phyloP scores from a whole-genome alignment of 2,329 filamentous ascomycete genomes.

The Ceratocystis cubensis region DNA sequence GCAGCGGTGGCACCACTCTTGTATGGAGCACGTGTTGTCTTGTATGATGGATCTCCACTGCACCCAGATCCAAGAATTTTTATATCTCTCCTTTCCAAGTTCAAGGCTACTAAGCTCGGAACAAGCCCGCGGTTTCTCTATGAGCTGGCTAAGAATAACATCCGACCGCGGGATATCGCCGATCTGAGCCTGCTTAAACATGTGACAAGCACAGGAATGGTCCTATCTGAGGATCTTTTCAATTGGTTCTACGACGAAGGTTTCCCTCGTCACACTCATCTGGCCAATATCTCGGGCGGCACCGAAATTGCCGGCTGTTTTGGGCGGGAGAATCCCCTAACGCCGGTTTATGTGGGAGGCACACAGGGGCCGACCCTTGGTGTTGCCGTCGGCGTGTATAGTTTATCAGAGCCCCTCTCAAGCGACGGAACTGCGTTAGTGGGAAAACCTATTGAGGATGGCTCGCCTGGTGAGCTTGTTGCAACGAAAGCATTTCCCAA shows the following conservation, averaged over 20 bases:
- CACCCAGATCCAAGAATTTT: slow-evolving; percentile 53
- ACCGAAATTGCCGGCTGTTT: slow-evolving; percentile 61
- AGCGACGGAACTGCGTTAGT: slow-evolving; percentile 27
- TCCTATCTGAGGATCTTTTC: slow-evolving; percentile 62
- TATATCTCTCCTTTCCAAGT: slow-evolving; percentile 48
- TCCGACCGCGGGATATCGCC: slow-evolving; percentile 48
- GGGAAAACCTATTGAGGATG: slow-evolving; percentile 38
- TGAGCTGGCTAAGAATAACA: slow-evolving; percentile 52
- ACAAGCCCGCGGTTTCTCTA: slow-evolving; percentile 66
- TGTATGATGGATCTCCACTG: slow-evolving; percentile 81
- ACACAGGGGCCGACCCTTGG: slow-evolving; percentile 40
- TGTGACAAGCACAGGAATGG: slow-evolving; percentile 70
- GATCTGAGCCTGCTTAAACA: slow-evolving; percentile 49
- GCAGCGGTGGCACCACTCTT: slow-evolving; percentile 46
- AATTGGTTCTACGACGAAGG: slow-evolving; percentile 65
- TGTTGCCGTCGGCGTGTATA: slow-evolving; percentile 45
- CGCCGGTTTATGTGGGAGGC: slow-evolving; percentile 44
- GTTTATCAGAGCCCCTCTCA: slow-evolving; percentile 38
- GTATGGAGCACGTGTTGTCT: slow-evolving; percentile 46
- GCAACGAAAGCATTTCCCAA: slow-evolving; percentile 61
- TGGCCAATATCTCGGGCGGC: slow-evolving; percentile 64
- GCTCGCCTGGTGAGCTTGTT: slow-evolving; percentile 63
- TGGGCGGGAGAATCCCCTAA: slow-evolving; percentile 52
- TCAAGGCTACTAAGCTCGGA: slow-evolving; percentile 59
- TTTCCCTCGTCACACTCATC: slow-evolving; percentile 54